Percentiles rank a stretch among this genome's conserved stretches.
Conservation (phyloP, 75 land plant genomes). For the Selaginella tamariscina region DNA sequence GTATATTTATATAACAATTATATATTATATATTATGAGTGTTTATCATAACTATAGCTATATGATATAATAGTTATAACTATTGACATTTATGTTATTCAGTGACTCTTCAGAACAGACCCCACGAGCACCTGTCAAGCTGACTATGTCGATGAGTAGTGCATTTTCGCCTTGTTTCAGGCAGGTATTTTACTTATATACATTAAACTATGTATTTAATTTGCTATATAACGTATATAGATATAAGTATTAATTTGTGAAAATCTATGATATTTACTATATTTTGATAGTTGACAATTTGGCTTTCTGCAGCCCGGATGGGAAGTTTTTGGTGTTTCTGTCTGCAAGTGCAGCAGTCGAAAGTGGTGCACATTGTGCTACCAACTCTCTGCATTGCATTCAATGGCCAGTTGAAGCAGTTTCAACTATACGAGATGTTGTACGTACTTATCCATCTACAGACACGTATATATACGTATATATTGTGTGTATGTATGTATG, state of each 20-base stretch:
- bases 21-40: no score
- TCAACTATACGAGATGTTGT: slow-evolving; percentile 62
- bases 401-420: slow-evolving; percentile 43
- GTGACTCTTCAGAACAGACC: slow-evolving; percentile 22
- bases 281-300: no score
- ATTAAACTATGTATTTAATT: no score
- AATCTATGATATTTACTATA: no score
- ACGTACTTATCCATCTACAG: slow-evolving; percentile 3
- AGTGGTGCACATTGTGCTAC: slow-evolving; percentile 84
- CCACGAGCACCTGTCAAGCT: slow-evolving; percentile 25
- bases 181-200: slow-evolving; percentile 14
- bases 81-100: background rate
- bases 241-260: no score
- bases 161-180: slow-evolving; percentile 84
- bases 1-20: background rate
- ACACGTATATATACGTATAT: background rate
- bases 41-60: no score
- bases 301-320: slow-evolving; percentile 76
- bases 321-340: slow-evolving; percentile 60
- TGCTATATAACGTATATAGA: no score
- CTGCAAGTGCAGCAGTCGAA: slow-evolving; percentile 64
- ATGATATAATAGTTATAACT: no score
- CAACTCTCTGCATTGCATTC: slow-evolving; percentile 65
- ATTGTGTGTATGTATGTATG: no score
- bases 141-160: slow-evolving; percentile 55